A percentile compares a stretch with the other conserved stretches of the same genome.
These are phyloP conservation scores for Leishmania tarentolae DNA, from an alignment of 208 protist species.

Conservation along the genomic window DNA sequence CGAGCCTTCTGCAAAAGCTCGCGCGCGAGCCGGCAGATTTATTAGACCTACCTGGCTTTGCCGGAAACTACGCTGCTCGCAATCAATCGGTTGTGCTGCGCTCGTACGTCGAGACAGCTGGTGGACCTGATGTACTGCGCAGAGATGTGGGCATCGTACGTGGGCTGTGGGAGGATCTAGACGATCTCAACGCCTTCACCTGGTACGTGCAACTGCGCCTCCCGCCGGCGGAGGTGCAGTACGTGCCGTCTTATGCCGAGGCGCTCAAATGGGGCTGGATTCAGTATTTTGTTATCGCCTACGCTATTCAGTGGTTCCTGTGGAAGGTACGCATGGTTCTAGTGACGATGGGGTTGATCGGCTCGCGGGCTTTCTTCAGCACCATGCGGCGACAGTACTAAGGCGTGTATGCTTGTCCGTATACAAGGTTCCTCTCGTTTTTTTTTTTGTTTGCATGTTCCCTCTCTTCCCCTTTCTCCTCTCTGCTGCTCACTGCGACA, in stretches of 20 bases:
- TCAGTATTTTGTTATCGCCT: slow-evolving; percentile 83
- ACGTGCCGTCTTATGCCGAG: slow-evolving; percentile 69
- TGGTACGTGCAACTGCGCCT: slow-evolving; percentile 70
- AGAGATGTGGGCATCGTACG: slow-evolving; percentile 14
- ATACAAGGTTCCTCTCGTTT: neutral
- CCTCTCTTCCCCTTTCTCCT: neutral
- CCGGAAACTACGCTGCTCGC: slow-evolving; percentile 48
- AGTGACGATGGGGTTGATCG: slow-evolving; percentile 55
- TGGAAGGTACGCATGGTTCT: slow-evolving; percentile 70
- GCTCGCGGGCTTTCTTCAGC: slow-evolving; percentile 59
- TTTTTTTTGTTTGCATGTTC: too few species aligned
- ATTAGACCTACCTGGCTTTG: slow-evolving; percentile 58
- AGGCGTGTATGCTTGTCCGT: neutral
- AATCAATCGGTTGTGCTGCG: slow-evolving; percentile 63
- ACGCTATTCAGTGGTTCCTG: slow-evolving; percentile 70
- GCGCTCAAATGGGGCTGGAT: slow-evolving; percentile 84
- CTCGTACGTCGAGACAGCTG: slow-evolving; percentile 34
- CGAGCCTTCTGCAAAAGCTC: slow-evolving; percentile 49
- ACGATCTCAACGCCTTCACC: slow-evolving; percentile 67
- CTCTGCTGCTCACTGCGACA: neutral
- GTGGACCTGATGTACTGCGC: slow-evolving; percentile 54
- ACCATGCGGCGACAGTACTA: slow-evolving; percentile 24
- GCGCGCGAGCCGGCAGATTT: slow-evolving; percentile 46
- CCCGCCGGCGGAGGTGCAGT: slow-evolving; percentile 46
- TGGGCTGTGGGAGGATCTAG: slow-evolving; percentile 62